Base-by-base conservation (phyloP, 2,329 filamentous ascomycete genomes). In the Pleoardoris graminearum region DNA sequence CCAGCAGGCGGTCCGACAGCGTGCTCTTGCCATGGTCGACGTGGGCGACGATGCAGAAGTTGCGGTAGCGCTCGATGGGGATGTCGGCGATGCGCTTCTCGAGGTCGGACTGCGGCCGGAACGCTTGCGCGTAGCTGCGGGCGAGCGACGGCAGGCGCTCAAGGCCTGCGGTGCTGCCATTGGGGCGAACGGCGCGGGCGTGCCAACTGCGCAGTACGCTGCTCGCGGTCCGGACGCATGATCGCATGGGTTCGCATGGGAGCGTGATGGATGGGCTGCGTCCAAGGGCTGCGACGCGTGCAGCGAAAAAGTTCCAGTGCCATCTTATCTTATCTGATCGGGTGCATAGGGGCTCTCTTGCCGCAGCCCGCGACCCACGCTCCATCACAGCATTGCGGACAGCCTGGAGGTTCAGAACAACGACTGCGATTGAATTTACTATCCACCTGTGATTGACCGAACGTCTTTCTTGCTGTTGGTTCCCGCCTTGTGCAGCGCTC, bases 11-110 rank as follows among this genome's bases (percentile, higher is more conserved):
- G 69, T 99, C 94, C 61, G 88, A 93, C 48, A 99, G 85, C 4
- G 94, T 99, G 70, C 90, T 96, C 76, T 99, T 99, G 67, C 94
- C 94, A 85, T 99, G 94, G 73, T 99, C 94, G 70, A 99, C 95
- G 73, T 99, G 94, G 8, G 94, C 94, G 46, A 99, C 93, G 67
- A 99, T 97, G 76, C 94, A 99, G 74, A 99, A 99, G 75, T 99
- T 99, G 58, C 94, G 88, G 67, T 83, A 93, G 17, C 89, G 84
- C 51, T 88, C 85, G 65, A 92, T 87, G 2, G 89, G 89, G 49
- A 93, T 92, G 5, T 83, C 85, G 14, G 85, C 79, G 54, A 93
- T 91, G 59, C 85, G 79, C 52, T 78, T 76, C 69, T 88, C 85
- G 19, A 88, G 77, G 21, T 82, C 79, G n/a, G 79, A 70, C 53